Conservation (phyloP, 2,329 filamentous ascomycete genomes). For the Talaromyces atroroseus region DNA sequence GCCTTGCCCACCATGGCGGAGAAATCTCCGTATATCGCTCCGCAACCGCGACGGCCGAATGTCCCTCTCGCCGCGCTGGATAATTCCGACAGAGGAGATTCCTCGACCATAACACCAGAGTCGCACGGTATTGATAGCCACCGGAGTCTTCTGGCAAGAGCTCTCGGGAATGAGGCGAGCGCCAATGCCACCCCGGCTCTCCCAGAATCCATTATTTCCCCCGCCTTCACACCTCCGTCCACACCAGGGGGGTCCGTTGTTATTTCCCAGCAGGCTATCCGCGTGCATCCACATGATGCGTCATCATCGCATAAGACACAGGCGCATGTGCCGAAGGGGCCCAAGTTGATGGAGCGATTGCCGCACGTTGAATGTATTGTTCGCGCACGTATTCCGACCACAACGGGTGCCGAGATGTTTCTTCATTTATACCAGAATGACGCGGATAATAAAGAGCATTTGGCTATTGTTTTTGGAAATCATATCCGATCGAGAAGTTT, state of each 20-base stretch:
- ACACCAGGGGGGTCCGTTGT: constrained; percentile 38
- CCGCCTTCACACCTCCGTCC: constrained; percentile 46
- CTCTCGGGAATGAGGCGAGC: constrained; percentile 17
- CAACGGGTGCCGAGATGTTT: constrained; percentile 91
- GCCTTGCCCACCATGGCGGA: constrained; percentile 43
- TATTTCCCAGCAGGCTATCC: constrained; percentile 18
- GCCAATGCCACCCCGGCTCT: constrained; percentile 38
- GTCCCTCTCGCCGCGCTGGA: constrained; percentile 21
- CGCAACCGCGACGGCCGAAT: constrained; percentile 27
- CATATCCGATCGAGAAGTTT: constrained; percentile 68
- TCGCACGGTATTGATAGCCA: constrained; percentile 16
- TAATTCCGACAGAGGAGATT: constrained; percentile 2
- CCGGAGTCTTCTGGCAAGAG: constrained; percentile 15
- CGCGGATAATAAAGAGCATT: constrained; percentile 88
- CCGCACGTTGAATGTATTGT: constrained; percentile 91
- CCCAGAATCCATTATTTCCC: constrained; percentile 50
- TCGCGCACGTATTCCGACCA: constrained; percentile 89
- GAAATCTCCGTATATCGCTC: constrained; percentile 46
- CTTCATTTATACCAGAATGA: constrained; percentile 91
- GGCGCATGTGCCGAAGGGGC: constrained; percentile 48
- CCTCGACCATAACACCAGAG: background rate
- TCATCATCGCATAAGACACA: constrained; percentile 20
- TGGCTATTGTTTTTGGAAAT: constrained; percentile 93
- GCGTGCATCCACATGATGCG: constrained; percentile 14
- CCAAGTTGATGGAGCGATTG: constrained; percentile 67